Base-by-base conservation (phyloP, 805 yeast genomes). In the Myxozyma melibiosi region DNA sequence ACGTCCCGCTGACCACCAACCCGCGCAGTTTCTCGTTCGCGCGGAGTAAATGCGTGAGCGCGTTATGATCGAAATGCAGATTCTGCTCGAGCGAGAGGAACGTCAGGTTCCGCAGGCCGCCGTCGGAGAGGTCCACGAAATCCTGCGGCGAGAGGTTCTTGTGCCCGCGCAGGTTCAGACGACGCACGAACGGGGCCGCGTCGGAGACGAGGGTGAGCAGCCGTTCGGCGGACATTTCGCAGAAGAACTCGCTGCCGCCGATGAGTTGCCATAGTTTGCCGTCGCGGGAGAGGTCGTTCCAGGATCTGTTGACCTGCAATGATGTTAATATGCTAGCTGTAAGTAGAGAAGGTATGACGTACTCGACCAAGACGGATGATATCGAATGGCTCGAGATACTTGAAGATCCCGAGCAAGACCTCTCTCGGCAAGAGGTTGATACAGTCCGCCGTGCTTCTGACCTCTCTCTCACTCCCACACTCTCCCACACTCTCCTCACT, bases 181-280 rank as follows among this genome's bases (percentile, higher is more conserved):
- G 55, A 14, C 44, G 41, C 20, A 60, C 47, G 33, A 58, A 60
- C 7, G 37, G 24, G 14, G 51, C 57, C 8, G 55, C 54, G 14
- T 18, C 27, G 16, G 39, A 14, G 11, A 58, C 24, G 18, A 60
- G 39, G 28, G 38, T 30, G 9, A 39, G 16, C 13, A 60, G 44
- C 24, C 47, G 55, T 13, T 46, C 44, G 11, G 48, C n/a, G 18
- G 58, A 22, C 49, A 60, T 48, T 8, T 22, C 33, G 35, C 30
- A 9, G 31, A 48, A 56, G 40, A 30, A 47, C 18, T 16, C 14
- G 33, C 42, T 28, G 14, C 46, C 46, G 39, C 58, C 58, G 14
- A 60, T 34, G n/a, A 44, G 9, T 14, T 45, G 51, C 64, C 64
- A 61, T 9, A 61, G 56, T 45, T 47, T 22, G 22, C 60, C 64